Percentiles rank a stretch among this genome's conserved stretches.
Evolutionary conservation across 2,329 filamentous ascomycete genomes (phyloP).

Genomic region (Xylaria sp.): DNA sequence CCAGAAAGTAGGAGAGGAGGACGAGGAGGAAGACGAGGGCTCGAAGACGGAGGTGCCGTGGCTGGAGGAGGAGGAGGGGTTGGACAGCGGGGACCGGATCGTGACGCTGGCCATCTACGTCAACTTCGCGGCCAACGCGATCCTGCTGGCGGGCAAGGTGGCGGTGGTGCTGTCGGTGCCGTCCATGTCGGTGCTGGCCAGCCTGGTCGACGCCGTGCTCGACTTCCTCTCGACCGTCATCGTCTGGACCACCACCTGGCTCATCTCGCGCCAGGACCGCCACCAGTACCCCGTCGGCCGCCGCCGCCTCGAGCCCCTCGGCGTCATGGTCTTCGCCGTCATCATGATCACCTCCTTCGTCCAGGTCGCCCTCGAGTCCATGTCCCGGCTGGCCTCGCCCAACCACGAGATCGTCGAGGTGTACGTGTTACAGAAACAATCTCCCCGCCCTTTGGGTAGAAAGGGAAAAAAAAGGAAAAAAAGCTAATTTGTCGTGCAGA

Average conservation of each 20-base stretch:
- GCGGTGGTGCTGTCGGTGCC: conserved; percentile 76
- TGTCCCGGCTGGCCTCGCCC: conserved; percentile 61
- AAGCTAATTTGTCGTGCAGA: conserved; percentile 29
- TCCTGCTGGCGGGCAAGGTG: conserved; percentile 76
- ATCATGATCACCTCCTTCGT: conserved; percentile 87
- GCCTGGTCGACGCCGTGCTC: conserved; percentile 76
- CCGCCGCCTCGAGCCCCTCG: conserved; percentile 75
- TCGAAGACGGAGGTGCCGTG: conserved; percentile 65
- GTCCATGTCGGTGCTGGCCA: conserved; percentile 80
- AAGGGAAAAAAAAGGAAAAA: too few species aligned
- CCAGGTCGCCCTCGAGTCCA: conserved; percentile 73
- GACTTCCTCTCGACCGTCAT: conserved; percentile 83
- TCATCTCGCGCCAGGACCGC: conserved; percentile 74
- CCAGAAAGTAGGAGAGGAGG: conserved; percentile 49
- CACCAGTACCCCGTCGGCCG: conserved; percentile 80
- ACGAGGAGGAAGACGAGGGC: conserved; percentile 45
- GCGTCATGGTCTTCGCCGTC: conserved; percentile 79
- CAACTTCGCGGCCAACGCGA: conserved; percentile 77
- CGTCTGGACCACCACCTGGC: conserved; percentile 75
- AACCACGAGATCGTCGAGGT: conserved; percentile 74
- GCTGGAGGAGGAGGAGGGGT: conserved; percentile 68
- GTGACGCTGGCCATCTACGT: conserved; percentile 88
- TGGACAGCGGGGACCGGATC: conserved; percentile 73
- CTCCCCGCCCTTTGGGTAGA: too few species aligned
- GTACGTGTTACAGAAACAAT: conserved; percentile 33